Conservation (phyloP, 1,284 basidiomycete species). For the Lentinula novae-zelandiae region DNA sequence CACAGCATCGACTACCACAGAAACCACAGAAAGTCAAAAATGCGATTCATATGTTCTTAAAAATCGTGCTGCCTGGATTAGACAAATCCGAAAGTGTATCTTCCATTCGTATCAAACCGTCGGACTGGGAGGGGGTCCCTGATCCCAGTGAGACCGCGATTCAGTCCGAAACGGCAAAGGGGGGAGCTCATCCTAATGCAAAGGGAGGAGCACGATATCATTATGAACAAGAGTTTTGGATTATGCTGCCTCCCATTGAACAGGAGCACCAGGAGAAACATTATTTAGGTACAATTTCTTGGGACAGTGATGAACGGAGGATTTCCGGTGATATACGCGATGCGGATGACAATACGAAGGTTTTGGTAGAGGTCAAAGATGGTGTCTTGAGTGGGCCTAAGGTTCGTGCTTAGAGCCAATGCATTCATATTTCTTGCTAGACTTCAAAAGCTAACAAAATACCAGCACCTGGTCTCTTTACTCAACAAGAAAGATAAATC, state of each 20-base stretch:
- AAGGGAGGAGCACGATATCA: not conserved
- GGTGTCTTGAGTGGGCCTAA: not conserved
- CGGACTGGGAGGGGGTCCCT: not conserved
- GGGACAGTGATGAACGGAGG: not conserved
- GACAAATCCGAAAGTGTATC: not conserved
- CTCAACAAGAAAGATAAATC: no score
- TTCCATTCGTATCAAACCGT: not conserved
- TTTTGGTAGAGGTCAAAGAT: not conserved
- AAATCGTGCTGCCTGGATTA: not conserved
- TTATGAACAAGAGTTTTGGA: not conserved
- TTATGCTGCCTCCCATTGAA: not conserved
- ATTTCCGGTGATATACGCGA: not conserved
- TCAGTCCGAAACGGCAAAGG: not conserved
- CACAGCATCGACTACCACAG: not conserved
- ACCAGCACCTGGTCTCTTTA: not conserved
- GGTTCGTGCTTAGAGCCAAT: not conserved
- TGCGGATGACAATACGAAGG: no score
- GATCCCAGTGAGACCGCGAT: not conserved
- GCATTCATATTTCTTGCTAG: no score
- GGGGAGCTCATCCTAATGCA: not conserved
- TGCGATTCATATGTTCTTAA: not conserved
- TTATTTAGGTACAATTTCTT: not conserved
- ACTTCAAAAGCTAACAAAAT: not conserved
- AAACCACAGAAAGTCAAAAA: not conserved
- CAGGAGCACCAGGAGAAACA: not conserved